Evolutionary conservation across 2,329 filamentous ascomycete genomes (phyloP), one percentile per base, ranked within the genome.

Genomic region (Clonostachys sp.): DNA sequence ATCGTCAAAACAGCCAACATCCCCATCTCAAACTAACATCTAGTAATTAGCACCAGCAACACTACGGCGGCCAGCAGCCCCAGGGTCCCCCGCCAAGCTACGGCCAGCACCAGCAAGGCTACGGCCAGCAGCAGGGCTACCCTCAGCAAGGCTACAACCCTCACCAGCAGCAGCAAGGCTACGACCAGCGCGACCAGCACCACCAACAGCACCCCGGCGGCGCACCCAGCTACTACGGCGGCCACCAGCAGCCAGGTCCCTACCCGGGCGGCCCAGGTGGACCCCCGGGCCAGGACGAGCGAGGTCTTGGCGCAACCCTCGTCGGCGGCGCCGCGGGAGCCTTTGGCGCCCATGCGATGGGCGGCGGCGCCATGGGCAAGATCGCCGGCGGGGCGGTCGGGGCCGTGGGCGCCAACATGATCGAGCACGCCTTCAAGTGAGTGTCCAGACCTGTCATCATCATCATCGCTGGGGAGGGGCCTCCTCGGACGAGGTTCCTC

Each of bases 251-350:
- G 34, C 52, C 36, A 34, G 17, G 44, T 34, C 44, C 51, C 9
- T 55, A 55, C 5, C 53, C 57, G 9, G 24, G 24, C 24, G 56
- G 62, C 3, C 53, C 55, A 13, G 58, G 41, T 16, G 61, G 59
- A 10, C 65, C 64, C 6, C 61, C 67, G 39, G 65, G 65, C 41
- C 24, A 30, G 24, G 24, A 30, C 24, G 78, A 82, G n/a, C 74
- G 77, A 43, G 79, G 79, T 34, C 68, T 83, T 16, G 77, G 76
- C 5, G 74, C 78, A 2, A 73, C 77, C 4, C 56, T 82, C 24
- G 53, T 77, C 2, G 78, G 78, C 18, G 74, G 75, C 46, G 76
- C 71, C 16, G 76, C 68, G 2, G 78, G 75, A n/a, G 78, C 73
- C 8, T 80, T 72, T 56, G 67, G 77, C 0, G 77, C 75, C 0